phyloP scores from a whole-genome alignment of 192 early-diverging fungal genomes.

The Backusella psychrophila region DNA sequence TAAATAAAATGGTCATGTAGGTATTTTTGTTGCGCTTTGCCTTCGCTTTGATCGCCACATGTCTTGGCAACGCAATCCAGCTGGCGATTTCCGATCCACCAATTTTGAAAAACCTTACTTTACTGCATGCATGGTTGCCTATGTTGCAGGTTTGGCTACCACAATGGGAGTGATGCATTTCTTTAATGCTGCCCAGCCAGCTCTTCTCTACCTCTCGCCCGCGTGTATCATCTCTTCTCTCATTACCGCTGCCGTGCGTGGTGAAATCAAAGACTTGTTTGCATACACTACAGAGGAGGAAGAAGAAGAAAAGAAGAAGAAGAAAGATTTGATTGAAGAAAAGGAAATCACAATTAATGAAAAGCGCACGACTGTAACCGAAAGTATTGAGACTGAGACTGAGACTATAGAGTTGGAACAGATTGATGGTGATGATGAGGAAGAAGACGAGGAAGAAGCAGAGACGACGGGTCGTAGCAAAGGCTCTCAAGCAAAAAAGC shows the following conservation, averaged over 20 bases:
- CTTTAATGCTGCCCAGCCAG: conserved; percentile 96
- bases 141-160: conserved; percentile 79
- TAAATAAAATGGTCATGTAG: conserved; percentile 26
- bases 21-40: conserved; percentile 90
- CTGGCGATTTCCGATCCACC: conserved; percentile 51
- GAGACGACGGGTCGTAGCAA: neutral
- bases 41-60: conserved; percentile 84
- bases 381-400: neutral
- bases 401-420: conserved; percentile 16
- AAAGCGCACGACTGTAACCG: neutral
- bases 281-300: conserved; percentile 60
- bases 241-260: conserved; percentile 57
- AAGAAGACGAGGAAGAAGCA: neutral
- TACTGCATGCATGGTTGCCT: conserved; percentile 73
- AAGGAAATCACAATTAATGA: neutral
- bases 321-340: conserved; percentile 25
- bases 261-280: conserved; percentile 68
- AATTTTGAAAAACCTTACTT: conserved; percentile 89
- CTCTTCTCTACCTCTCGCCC: conserved; percentile 93
- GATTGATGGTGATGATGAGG: neutral
- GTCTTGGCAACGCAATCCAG: conserved; percentile 57
- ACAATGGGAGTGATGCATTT: conserved; percentile 94
- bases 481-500: neutral
- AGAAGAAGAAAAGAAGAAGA: conserved; percentile 50
- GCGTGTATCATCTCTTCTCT: conserved; percentile 91